Conservation (phyloP, 495 filamentous ascomycete species). For the Penicillium argentinense region DNA sequence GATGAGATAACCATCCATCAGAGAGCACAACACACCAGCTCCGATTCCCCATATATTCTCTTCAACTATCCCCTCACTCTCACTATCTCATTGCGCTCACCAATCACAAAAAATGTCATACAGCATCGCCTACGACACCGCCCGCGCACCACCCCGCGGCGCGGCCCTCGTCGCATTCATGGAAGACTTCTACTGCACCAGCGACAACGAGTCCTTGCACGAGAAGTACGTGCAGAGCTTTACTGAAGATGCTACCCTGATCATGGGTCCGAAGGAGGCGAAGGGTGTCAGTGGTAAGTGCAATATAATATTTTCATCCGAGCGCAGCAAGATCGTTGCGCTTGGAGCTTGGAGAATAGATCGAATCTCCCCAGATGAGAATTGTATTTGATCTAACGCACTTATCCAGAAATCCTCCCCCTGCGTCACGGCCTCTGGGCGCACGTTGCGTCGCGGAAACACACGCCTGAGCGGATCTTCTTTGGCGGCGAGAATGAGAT, state of each 20-base stretch:
- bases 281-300: conserved; percentile 51
- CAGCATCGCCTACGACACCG: conserved; percentile 32
- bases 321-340: too few species aligned
- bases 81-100: background rate
- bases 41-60: background rate
- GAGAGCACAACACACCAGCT: background rate
- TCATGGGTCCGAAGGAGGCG: conserved; percentile 55
- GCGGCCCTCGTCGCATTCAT: conserved; percentile 47
- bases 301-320: too few species aligned
- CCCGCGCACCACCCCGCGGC: conserved; percentile 31
- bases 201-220: conserved; percentile 56
- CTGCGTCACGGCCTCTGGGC: conserved; percentile 59
- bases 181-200: conserved; percentile 57
- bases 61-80: background rate
- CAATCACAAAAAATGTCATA: conserved; percentile 35
- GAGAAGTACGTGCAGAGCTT: conserved; percentile 56
- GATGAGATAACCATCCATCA: conserved; percentile 10
- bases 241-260: conserved; percentile 54
- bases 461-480: conserved; percentile 52
- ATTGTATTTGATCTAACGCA: background rate
- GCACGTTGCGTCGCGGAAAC: conserved; percentile 50
- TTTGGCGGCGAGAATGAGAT: conserved; percentile 53
- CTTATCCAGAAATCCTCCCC: conserved; percentile 48
- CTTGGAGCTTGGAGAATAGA: too few species aligned
- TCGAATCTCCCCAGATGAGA: too few species aligned